Conservation (phyloP, 202 grass and related monocot species). For the Brachypodium distachyon region DNA sequence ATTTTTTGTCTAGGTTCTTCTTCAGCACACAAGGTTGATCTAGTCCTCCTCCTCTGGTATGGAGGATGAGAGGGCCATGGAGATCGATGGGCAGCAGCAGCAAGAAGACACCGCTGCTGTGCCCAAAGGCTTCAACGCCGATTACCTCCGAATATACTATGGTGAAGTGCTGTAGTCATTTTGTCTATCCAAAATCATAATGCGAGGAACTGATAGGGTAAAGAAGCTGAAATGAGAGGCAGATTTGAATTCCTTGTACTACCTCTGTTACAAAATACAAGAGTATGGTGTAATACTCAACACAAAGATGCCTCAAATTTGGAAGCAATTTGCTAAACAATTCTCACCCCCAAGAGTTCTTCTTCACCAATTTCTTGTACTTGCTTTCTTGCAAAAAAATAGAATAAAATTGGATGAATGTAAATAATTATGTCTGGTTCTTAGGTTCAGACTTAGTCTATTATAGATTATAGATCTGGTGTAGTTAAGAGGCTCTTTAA, state of each 20-base stretch:
- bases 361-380: background rate
- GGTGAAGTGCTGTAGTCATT: background rate
- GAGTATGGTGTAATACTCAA: background rate
- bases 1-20: background rate
- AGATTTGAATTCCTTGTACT: background rate
- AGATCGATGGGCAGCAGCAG: constrained; percentile 25
- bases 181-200: background rate
- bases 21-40: background rate
- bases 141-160: constrained; percentile 1
- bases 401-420: background rate
- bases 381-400: background rate
- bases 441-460: background rate
- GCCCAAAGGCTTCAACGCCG: background rate
- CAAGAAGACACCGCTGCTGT: background rate
- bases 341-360: background rate
- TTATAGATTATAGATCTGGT: background rate
- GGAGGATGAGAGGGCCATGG: constrained; percentile 52
- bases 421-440: background rate
- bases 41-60: background rate
- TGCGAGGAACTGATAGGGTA: background rate
- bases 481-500: background rate
- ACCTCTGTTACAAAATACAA: background rate
- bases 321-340: background rate
- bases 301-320: background rate
- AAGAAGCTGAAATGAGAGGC: background rate